Conservation (phyloP, 257 asterid species). For the Perilla frutescens region DNA sequence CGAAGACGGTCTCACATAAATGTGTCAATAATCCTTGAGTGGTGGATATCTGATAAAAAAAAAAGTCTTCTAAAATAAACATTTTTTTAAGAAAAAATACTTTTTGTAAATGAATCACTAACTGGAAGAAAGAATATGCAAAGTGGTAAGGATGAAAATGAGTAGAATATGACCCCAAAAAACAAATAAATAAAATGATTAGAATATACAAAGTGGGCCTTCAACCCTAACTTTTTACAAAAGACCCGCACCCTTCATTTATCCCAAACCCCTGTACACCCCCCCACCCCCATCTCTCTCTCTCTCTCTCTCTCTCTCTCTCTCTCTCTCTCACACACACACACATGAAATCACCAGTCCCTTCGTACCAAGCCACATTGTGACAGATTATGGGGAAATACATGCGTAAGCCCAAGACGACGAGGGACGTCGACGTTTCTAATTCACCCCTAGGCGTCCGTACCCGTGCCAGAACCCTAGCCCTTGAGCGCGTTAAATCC, state of each 20-base stretch:
- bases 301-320: not conserved
- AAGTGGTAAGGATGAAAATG: no score
- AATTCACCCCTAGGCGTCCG: slow-evolving; percentile 75
- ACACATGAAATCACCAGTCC: slow-evolving; percentile 26
- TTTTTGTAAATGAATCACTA: no score
- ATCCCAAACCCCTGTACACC: not conserved
- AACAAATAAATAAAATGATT: not conserved
- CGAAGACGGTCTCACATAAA: no score
- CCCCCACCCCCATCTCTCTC: not conserved
- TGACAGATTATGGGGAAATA: slow-evolving; percentile 63
- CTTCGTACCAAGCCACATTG: not conserved
- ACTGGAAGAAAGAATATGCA: no score
- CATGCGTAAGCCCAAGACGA: slow-evolving; percentile 57
- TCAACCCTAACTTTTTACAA: slow-evolving; percentile 8
- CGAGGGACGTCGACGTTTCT: slow-evolving; percentile 54
- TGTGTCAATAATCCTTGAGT: no score
- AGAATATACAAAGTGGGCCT: slow-evolving; percentile 13
- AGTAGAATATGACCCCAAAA: no score
- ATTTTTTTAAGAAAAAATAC: no score
- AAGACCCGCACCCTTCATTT: slow-evolving; percentile 16
- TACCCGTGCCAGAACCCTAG: slow-evolving; percentile 85
- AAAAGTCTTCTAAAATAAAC: no score
- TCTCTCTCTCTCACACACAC: not conserved
- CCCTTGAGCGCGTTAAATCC: slow-evolving; percentile 66
- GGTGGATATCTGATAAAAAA: no score